Evolutionary conservation across 768 basidiomycete species (phyloP).

Genomic region (Mycena albidolilacea): DNA sequence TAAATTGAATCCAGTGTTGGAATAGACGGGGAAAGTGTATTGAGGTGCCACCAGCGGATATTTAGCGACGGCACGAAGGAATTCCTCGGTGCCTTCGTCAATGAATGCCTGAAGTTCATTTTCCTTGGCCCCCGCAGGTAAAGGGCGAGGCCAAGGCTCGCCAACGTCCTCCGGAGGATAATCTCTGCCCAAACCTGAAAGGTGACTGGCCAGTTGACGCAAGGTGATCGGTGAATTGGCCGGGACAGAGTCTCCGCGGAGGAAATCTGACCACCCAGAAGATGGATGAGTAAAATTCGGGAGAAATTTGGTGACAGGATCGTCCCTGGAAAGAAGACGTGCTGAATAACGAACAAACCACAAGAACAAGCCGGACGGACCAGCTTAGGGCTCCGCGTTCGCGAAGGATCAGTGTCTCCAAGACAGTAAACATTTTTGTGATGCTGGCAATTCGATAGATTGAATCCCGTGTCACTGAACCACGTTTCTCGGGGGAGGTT

Average conservation of each 20-base stretch:
- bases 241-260: constrained; percentile 37
- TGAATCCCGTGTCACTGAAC: constrained; percentile 56
- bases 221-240: constrained; percentile 53
- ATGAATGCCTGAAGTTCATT: constrained; percentile 48
- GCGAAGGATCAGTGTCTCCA: constrained; percentile 65
- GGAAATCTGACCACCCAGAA: constrained; percentile 53
- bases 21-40: constrained; percentile 75
- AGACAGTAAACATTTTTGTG: constrained; percentile 64
- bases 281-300: constrained; percentile 54
- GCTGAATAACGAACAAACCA: not conserved
- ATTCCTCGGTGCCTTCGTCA: constrained; percentile 40
- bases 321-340: constrained; percentile 56
- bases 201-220: constrained; percentile 59
- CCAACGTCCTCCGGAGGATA: constrained; percentile 50
- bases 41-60: constrained; percentile 60
- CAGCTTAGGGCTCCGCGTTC: constrained; percentile 59
- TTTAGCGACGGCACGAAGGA: constrained; percentile 54
- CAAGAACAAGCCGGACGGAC: constrained; percentile 41
- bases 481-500: constrained; percentile 41
- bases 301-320: constrained; percentile 62
- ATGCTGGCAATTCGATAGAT: constrained; percentile 68
- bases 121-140: constrained; percentile 46
- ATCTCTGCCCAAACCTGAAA: constrained; percentile 55
- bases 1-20: constrained; percentile 82
- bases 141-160: constrained; percentile 57